Base-by-base conservation (phyloP, 2,329 filamentous ascomycete species). In the Hawksworthiomyces lignivorus region DNA sequence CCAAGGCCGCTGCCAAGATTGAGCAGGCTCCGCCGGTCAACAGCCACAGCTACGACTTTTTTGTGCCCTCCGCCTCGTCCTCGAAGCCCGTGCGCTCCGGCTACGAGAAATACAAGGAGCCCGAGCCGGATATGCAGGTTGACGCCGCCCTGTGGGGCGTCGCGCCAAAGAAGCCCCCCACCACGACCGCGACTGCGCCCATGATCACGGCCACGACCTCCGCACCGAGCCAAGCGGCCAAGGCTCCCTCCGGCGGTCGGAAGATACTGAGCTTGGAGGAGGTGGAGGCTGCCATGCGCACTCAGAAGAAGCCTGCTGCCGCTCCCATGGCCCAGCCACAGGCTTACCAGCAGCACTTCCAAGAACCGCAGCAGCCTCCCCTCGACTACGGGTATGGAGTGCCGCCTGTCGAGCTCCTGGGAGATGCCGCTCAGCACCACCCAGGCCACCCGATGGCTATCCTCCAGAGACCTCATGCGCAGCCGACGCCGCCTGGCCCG, bases 191-290 rank as follows among this genome's bases (percentile, higher is more conserved):
- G 5, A 36, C 54, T 1, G 48, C 53, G 4, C 57, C 63, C 18
- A 32, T 41, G 3, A 27, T 41, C 11, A 19, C 45, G 5, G 39
- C 36, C 10, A 24, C 31, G 5, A 19, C 37, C 54, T 51, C 67
- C 50, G 53, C 63, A 51, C 55, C 66, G 27, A 44, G 53, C 32
- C 51, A 50, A 17, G 46, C 51, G 45, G 31, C 50, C 19, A 46
- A 65, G 51, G 48, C 67, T 14, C 53, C 62, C 15, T 54, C 55
- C 8, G 51, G 62, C 5, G 58, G 72, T 31, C 80, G 80, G 55
- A 96, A 89, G 68, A 82, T 96, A 65, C 82, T 98, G 84, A 97
- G 87, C 55, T 63, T 98, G 56, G 92, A 97, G 60, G 92, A 98
- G 66, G 89, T 98, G 17, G 92, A 98, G 65, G 90, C 90, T 41